Evolutionary conservation across 768 basidiomycete species (phyloP).

Genomic region (Tricholoma terreum): DNA sequence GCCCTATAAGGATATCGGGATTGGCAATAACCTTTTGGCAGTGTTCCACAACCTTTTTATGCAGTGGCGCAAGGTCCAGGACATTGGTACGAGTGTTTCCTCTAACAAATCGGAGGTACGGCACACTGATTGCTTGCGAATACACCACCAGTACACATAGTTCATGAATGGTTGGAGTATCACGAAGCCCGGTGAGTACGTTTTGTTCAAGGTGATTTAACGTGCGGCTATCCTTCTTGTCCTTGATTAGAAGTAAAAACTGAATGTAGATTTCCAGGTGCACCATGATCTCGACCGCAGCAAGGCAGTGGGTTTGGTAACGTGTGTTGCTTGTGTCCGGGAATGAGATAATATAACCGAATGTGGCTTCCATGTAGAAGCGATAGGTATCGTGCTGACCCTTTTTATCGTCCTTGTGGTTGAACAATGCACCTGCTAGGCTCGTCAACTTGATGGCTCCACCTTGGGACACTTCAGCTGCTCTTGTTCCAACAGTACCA

Average conservation of each 20-base stretch:
- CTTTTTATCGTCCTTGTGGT: slow-evolving; percentile 35
- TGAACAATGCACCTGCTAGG: slow-evolving; percentile 28
- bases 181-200: slow-evolving; percentile 19
- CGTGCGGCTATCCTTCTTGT: slow-evolving; percentile 23
- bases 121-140: not conserved
- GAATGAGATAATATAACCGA: slow-evolving; percentile 23
- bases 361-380: slow-evolving; percentile 16
- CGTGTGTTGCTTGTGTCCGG: slow-evolving; percentile 36
- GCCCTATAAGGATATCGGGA: not conserved
- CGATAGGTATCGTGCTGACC: slow-evolving; percentile 30
- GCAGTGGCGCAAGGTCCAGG: not conserved
- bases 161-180: slow-evolving; percentile 24
- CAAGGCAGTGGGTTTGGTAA: slow-evolving; percentile 28
- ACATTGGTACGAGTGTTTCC: not conserved
- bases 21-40: slow-evolving; percentile 6
- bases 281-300: slow-evolving; percentile 18
- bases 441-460: slow-evolving; percentile 21
- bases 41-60: not conserved
- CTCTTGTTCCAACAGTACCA: slow-evolving; percentile 1
- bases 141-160: slow-evolving; percentile 23
- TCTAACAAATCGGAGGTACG: not conserved
- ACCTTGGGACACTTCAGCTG: slow-evolving; percentile 16
- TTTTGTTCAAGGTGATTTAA: slow-evolving; percentile 25
- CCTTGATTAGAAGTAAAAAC: slow-evolving; percentile 21
- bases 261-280: slow-evolving; percentile 16